Percentiles rank a stretch among this genome's conserved stretches.
Conservation (phyloP, 2,329 filamentous ascomycete genomes). For the Colletotrichum gigasporum region DNA sequence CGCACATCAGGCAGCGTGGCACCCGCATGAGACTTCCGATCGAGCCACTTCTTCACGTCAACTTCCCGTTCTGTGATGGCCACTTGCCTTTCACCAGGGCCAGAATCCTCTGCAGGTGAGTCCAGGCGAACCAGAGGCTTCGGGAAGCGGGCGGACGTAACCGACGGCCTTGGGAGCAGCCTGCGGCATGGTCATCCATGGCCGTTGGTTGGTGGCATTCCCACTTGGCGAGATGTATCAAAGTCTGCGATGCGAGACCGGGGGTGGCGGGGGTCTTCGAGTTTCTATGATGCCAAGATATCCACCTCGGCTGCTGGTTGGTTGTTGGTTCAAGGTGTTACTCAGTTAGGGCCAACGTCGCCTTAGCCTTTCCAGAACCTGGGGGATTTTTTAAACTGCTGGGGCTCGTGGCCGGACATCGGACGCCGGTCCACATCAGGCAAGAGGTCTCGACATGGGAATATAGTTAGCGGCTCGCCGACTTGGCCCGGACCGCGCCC, state of each 20-base stretch:
- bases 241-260: not conserved
- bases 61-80: too few relatives aligned
- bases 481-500: not conserved
- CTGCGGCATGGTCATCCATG: too few relatives aligned
- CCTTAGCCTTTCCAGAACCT: not conserved
- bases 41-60: too few relatives aligned
- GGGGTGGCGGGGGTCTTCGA: not conserved
- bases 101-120: too few relatives aligned
- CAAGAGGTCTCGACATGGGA: not conserved
- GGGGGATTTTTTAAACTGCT: not conserved
- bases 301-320: not conserved
- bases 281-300: not conserved
- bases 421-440: not conserved
- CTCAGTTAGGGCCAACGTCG: not conserved
- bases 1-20: too few relatives aligned
- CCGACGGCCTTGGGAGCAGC: too few relatives aligned
- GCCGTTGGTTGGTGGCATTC: constrained; percentile 1
- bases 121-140: too few relatives aligned
- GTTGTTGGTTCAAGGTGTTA: not conserved
- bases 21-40: too few relatives aligned
- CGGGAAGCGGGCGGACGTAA: too few relatives aligned
- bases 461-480: not conserved
- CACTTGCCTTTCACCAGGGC: too few relatives aligned
- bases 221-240: not conserved
- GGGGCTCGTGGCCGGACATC: not conserved